phyloP scores from a whole-genome alignment of 176 grass and related monocot genomes.

The barley (Hordeum vulgare) region DNA sequence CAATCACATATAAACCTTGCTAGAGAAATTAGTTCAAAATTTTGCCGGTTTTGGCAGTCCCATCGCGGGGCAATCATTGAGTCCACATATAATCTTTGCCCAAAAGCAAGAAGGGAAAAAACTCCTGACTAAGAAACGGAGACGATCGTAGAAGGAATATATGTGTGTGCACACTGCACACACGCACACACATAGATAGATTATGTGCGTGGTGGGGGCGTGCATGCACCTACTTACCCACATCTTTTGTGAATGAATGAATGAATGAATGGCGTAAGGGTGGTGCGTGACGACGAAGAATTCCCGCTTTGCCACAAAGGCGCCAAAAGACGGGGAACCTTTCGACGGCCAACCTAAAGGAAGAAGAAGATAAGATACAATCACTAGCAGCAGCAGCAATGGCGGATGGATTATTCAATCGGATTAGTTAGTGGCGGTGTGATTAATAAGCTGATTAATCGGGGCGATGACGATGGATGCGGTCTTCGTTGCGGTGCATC shows the following conservation, averaged over 20 bases:
- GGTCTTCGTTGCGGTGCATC: not conserved
- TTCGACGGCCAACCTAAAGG: slow-evolving; percentile 42
- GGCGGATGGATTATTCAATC: slow-evolving; percentile 22
- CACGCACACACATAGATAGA: not conserved
- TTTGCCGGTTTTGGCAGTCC: not conserved
- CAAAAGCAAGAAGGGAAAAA: slow-evolving; percentile 29
- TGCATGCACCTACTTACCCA: slow-evolving; percentile 11
- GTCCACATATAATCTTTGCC: not conserved
- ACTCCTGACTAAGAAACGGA: slow-evolving; percentile 19
- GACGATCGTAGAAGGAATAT: slow-evolving; percentile 3
- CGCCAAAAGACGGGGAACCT: slow-evolving; percentile 43
- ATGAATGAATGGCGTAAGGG: slow-evolving; percentile 34
- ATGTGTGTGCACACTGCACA: not conserved
- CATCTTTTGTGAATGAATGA: not conserved
- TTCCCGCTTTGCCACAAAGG: slow-evolving; percentile 46
- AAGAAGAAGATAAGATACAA: slow-evolving; percentile 70
- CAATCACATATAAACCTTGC: not conserved
- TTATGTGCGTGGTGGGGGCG: slow-evolving; percentile 19
- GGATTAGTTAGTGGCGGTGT: not conserved
- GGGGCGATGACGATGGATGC: slow-evolving; percentile 24
- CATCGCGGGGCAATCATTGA: slow-evolving; percentile 28
- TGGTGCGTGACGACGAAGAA: slow-evolving; percentile 61
- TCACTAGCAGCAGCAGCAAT: not conserved
- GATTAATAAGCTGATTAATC: slow-evolving; percentile 5
- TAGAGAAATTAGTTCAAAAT: not conserved